phyloP scores from a whole-genome alignment of 192 early-diverging fungal species.

The Linderina pennispora region DNA sequence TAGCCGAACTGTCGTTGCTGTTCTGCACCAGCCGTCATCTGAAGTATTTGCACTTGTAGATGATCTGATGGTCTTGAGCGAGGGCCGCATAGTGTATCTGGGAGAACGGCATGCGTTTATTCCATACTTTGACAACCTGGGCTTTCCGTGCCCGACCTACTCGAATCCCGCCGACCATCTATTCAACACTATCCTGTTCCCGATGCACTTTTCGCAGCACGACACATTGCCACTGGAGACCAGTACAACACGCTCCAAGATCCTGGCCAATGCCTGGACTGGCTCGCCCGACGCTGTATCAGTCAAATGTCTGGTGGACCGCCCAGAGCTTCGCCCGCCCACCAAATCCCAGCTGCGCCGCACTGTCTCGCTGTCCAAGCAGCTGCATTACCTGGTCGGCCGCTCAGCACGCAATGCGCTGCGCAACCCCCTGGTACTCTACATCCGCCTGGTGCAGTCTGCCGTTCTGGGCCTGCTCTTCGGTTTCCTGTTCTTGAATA shows the following conservation, averaged over 20 bases:
- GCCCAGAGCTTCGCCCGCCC: conserved; percentile 21
- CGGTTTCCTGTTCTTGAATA: conserved; percentile 51
- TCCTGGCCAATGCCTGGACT: conserved; percentile 39
- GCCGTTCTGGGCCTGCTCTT: conserved; percentile 47
- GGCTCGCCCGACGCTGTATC: conserved; percentile 13
- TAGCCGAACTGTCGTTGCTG: conserved; percentile 40
- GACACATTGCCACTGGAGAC: no score
- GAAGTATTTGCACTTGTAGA: conserved; percentile 62
- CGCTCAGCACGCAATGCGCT: conserved; percentile 41
- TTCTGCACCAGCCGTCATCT: conserved; percentile 52
- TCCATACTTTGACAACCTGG: conserved; percentile 41
- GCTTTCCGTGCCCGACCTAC: conserved; percentile 48
- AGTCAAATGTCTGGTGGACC: conserved; percentile 10
- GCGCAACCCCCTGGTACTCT: conserved; percentile 49
- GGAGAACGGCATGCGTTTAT: conserved; percentile 45
- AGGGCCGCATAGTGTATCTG: conserved; percentile 66
- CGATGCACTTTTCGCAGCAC: conserved; percentile 1
- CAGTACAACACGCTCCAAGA: conserved; percentile 11
- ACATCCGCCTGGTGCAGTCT: conserved; percentile 41
- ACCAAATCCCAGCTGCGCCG: conserved; percentile 18
- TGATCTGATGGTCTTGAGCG: conserved; percentile 58
- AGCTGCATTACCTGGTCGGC: conserved; percentile 40
- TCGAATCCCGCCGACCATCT: conserved; percentile 55
- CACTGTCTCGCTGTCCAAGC: conserved; percentile 15
- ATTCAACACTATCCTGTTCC: conserved; percentile 53